These are phyloP conservation scores for Nothomitra cinnamomea DNA, from an alignment of 2,329 filamentous ascomycete species.

Conservation along the genomic window DNA sequence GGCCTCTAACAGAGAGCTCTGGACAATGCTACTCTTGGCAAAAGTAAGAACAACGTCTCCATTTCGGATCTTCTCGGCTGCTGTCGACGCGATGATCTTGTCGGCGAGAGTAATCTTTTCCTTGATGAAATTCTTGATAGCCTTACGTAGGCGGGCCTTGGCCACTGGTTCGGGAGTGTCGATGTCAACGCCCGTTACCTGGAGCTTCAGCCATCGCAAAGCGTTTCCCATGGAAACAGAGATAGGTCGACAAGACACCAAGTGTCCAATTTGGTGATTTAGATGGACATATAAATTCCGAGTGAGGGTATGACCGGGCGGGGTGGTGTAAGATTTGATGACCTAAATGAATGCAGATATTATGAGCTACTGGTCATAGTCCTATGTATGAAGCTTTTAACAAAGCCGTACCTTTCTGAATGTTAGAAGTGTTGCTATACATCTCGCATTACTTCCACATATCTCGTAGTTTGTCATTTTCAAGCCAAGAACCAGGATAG, in stretches of 20 bases:
- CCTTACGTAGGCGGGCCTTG: slow-evolving; percentile 59
- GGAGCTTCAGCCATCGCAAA: slow-evolving; percentile 83
- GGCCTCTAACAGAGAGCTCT: slow-evolving; percentile 62
- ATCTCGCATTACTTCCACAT: slow-evolving; percentile 73
- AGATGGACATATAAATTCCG: slow-evolving; percentile 86
- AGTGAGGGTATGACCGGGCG: slow-evolving; percentile 65
- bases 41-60: slow-evolving; percentile 78
- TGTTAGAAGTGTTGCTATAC: slow-evolving; percentile 72
- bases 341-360: slow-evolving; percentile 35
- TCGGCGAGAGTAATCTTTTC: slow-evolving; percentile 82
- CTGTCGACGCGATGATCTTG: slow-evolving; percentile 64
- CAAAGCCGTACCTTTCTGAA: slow-evolving; percentile 57
- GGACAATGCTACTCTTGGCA: slow-evolving; percentile 71
- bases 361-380: slow-evolving; percentile 5
- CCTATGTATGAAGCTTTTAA: not conserved
- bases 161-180: slow-evolving; percentile 67
- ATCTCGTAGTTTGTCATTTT: slow-evolving; percentile 82
- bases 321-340: slow-evolving; percentile 83
- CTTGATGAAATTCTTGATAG: slow-evolving; percentile 78
- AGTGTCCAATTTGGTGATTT: slow-evolving; percentile 87
- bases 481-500: slow-evolving; percentile 68
- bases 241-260: slow-evolving; percentile 86
- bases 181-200: slow-evolving; percentile 80
- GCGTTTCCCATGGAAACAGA: slow-evolving; percentile 96
- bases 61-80: slow-evolving; percentile 56